Base-by-base conservation (phyloP, 2,329 filamentous ascomycete genomes). In the Hirsutella thompsonii region DNA sequence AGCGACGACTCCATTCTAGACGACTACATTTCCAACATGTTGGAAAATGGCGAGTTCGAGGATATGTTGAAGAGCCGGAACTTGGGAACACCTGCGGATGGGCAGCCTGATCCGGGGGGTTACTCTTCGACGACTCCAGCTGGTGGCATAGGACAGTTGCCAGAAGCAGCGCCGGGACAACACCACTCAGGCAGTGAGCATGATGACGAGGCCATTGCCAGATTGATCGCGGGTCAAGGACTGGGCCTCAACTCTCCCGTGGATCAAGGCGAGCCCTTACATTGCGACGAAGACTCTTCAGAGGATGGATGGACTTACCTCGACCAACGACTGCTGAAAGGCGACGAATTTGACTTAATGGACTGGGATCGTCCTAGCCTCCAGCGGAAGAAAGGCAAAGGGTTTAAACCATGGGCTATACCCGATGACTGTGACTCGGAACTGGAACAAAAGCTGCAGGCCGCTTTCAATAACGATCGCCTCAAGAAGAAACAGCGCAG, bases 321-420 rank as follows among this genome's bases (percentile, higher is more conserved):
- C 23, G 3, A 9, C 9, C 16, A 13, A 10, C 33, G 11, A 4
- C 20, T 14, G 20, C 18, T 33, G 11, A 62, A 61, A 2, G 74
- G 77, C 45, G 77, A 81, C 45, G 83, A 78, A 8, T 81, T 94
- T 47, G 87, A 94, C 53, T 67, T 93, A 36, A 90, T 92, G 81
- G 85, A 94, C 52, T 86, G 83, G 62, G 74, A 83, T 14, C 71
- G 79, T 20, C 78, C 80, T 1, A 86, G 78, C 40, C 58, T 88
- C 5, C 73, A 69, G 42, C 58, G 60, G 36, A 76, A 71, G 46
- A 81, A 76, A 52, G 66, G 72, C 48, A 86, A 83, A 57, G 77
- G 76, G 35, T 68, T 70, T 13, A 73, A 74, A 46, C 68, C 66
- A 36, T 65, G 70, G 58, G 71, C 36, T 18, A 64, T 67, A 4